Conservation (phyloP, 805 yeast species). For the Lipomyces kockii region DNA sequence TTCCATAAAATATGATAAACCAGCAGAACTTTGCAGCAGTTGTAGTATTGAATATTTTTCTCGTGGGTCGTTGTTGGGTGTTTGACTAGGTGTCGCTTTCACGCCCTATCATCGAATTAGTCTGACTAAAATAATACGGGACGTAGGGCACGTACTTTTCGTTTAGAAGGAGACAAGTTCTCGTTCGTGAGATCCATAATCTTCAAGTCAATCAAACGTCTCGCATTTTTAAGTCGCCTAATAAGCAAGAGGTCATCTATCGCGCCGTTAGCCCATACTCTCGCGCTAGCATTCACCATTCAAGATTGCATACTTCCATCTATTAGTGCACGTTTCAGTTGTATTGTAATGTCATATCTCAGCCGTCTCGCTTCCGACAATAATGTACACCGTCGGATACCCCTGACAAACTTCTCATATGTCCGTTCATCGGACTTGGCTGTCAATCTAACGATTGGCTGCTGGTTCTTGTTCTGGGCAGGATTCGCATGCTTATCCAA, state of each 20-base stretch:
- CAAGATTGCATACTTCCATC: constrained; percentile 36
- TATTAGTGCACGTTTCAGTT: constrained; percentile 51
- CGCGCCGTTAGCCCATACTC: constrained; percentile 32
- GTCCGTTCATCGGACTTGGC: constrained; percentile 50
- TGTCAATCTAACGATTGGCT: constrained; percentile 44
- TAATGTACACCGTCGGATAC: constrained; percentile 46
- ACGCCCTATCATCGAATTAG: constrained; percentile 15
- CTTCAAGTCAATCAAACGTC: constrained; percentile 42
- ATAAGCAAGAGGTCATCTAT: constrained; percentile 40
- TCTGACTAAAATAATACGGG: neutral
- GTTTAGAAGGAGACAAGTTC: constrained; percentile 18
- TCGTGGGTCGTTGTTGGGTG: constrained; percentile 36
- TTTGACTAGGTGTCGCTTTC: constrained; percentile 3
- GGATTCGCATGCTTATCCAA: constrained; percentile 59
- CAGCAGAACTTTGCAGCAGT: constrained; percentile 55
- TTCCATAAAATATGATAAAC: constrained; percentile 55
- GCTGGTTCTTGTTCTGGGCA: constrained; percentile 20
- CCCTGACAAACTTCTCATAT: constrained; percentile 51
- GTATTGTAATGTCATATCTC: constrained; percentile 54
- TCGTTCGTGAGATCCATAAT: constrained; percentile 41
- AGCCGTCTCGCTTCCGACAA: constrained; percentile 55
- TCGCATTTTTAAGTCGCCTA: constrained; percentile 44
- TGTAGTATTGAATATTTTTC: constrained; percentile 48
- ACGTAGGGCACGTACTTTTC: neutral
- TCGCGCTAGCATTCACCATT: constrained; percentile 1